Base-by-base conservation (phyloP, 805 yeast genomes). In the Danielia reshetovae region DNA sequence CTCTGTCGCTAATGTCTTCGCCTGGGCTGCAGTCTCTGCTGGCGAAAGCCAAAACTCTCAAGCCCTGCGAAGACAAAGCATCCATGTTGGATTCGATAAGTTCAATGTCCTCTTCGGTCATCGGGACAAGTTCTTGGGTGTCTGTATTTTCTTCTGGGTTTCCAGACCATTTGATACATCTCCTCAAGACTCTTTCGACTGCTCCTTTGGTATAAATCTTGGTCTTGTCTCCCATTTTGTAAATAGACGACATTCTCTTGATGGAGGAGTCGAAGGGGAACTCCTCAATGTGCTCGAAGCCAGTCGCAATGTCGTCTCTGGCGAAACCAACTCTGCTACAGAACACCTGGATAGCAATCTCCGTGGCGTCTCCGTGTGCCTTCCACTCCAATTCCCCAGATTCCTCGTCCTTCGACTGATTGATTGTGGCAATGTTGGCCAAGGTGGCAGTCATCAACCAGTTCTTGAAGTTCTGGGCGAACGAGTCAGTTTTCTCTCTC, bases 391-490 rank as follows among this genome's bases (percentile, higher is more conserved):
- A 34, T 28, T 59, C 60, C 1, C 60, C 57, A 19, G 72, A 72
- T 12, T 64, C 68, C 24, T 48, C 56, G 15, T 57, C 60, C n/a
- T 54, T 59, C 39, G 70, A 61, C 45, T 71, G 63, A 42, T 70
- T 73, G 9, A 86, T 78, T 8, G 70, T 68, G 3, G 95, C 90
- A 49, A 85, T 77, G 49, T 86, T 87, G 23, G 95, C 95, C 42
- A 87, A 60, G 1, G 93, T 74, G 2, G 94, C 86, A 30, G 82
- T 65, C 17, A 60, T 52, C 35, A 83, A 57, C 84, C 86, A 85
- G 24, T 65, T 54, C 21, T 55, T 40, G 45, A 74, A 72, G 10
- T 54, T 45, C 27, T 52, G 43, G 18, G 53, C 51, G 23, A 49
- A 48, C 16, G 43, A 36, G 9, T 33, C 39, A 11, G 58, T 40